A percentile compares a stretch with the other conserved stretches of the same genome.
Evolutionary conservation across 768 basidiomycete species (phyloP).

Genomic region (Asterophora lycoperdoides): DNA sequence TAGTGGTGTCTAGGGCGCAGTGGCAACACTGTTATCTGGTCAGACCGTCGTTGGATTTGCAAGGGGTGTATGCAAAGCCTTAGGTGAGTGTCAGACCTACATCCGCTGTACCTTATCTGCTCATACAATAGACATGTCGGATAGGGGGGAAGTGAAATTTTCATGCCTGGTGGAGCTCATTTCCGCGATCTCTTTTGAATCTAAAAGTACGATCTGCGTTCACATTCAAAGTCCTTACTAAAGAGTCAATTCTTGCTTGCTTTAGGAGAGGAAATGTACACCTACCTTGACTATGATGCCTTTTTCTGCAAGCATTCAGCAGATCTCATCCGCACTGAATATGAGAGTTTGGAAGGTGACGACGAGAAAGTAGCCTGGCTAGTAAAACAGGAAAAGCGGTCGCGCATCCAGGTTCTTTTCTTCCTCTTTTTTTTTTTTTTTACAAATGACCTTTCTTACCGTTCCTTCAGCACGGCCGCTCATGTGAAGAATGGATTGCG

Average conservation of each 20-base stretch:
- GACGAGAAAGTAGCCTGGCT: neutral
- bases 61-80: slow-evolving; percentile 7
- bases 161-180: neutral
- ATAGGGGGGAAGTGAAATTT: too few species aligned
- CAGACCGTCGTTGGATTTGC: slow-evolving; percentile 9
- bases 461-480: neutral
- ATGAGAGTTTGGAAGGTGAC: neutral
- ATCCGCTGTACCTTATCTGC: too few species aligned
- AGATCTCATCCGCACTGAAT: neutral
- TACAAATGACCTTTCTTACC: neutral
- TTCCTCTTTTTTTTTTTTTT: too few species aligned
- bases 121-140: too few species aligned
- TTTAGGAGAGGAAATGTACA: neutral
- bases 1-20: slow-evolving; percentile 6
- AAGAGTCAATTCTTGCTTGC: too few species aligned
- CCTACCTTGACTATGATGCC: neutral
- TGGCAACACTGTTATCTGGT: slow-evolving; percentile 10
- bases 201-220: neutral
- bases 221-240: too few species aligned
- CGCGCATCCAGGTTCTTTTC: neutral
- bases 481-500: neutral
- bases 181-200: neutral
- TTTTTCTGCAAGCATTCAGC: neutral
- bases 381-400: neutral
- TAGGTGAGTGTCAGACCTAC: neutral